Conservation (phyloP, 768 basidiomycete genomes). For the Trametes coccinea region DNA sequence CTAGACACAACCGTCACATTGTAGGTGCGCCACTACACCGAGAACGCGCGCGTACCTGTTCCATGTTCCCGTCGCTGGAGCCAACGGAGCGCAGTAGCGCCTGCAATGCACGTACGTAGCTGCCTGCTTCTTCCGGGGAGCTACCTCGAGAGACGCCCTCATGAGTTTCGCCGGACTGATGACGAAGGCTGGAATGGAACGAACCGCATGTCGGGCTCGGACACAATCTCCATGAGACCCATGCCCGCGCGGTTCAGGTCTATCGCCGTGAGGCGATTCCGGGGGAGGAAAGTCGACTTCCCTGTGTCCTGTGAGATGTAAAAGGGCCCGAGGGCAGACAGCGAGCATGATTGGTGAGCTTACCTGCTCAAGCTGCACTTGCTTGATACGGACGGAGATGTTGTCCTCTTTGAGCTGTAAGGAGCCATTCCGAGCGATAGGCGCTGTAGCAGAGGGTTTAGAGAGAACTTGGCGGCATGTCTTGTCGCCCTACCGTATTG, state of each 20-base stretch:
- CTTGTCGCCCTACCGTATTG: conserved; percentile 79
- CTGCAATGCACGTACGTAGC: conserved; percentile 84
- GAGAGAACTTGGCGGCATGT: conserved; percentile 50
- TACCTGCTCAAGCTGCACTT: conserved; percentile 96
- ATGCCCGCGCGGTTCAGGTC: conserved; percentile 92
- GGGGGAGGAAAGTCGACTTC: conserved; percentile 68
- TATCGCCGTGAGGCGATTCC: conserved; percentile 55
- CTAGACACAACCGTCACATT: conserved; percentile 40
- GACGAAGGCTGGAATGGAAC: background rate
- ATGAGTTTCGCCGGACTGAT: conserved; percentile 71
- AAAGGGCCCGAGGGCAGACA: background rate
- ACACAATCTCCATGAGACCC: conserved; percentile 94
- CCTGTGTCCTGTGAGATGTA: conserved; percentile 77
- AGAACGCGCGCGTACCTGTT: conserved; percentile 56
- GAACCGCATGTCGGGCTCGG: conserved; percentile 84
- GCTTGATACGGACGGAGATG: conserved; percentile 75
- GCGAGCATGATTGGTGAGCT: conserved; percentile 10
- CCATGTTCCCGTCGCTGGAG: conserved; percentile 96
- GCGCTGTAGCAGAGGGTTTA: conserved; percentile 52
- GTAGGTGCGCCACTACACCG: background rate
- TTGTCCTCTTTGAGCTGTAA: conserved; percentile 46
- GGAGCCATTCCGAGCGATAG: conserved; percentile 70
- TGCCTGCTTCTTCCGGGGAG: conserved; percentile 87
- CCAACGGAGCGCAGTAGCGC: conserved; percentile 79
- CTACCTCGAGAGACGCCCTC: conserved; percentile 29